Base-by-base conservation (phyloP, 768 basidiomycete species). In the Termitomyces eurrhizus region DNA sequence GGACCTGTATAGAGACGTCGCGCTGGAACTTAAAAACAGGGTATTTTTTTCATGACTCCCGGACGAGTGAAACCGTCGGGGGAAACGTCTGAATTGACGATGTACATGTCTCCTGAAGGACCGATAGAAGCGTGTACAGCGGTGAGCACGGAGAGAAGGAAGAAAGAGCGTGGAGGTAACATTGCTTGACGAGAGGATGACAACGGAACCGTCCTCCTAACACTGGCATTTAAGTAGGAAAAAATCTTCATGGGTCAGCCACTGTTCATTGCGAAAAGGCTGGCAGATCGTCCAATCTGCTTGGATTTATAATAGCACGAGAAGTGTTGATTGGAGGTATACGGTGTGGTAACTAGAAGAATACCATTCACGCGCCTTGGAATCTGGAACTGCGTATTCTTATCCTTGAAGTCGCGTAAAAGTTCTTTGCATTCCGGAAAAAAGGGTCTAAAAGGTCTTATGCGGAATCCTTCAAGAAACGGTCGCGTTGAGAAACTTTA, bases 1-100 rank as follows among this genome's bases (percentile, higher is more conserved):
- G 16, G 57, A 39, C 16, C 57, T 58, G 21, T 2, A 12, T 2
- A 42, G 18, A 7, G 1, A 18, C 6, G 26, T 49, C 29, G 32
- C 7, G 12, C 9, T 11, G 26, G n/a, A 39, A 0, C 11, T 3
- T 3, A 2, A 24, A 39, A 18, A 41, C 5, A 29, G 18, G 12
- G 7, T 24, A 41, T 13, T 29, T 46, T 13, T 18, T 12, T 7
- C 6, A 13, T 29, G 7, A 58, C 57, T 8, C 36, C 50, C 57
- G 48, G 45, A 32, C 57, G 49, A 41, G 57, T 29, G 29, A 39
- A 58, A 4, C 57, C 57, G 24, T 58, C 37, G 7, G 49, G 49
- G 14, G 57, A 39, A 21, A 51, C 6, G 11, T 39, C 24, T 3
- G 26, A 29, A 29, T 58, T 58, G 18, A 46, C 57, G n/a, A 58